phyloP scores from a whole-genome alignment of 1,139 yeast genomes.

The Candida freyschussii region DNA sequence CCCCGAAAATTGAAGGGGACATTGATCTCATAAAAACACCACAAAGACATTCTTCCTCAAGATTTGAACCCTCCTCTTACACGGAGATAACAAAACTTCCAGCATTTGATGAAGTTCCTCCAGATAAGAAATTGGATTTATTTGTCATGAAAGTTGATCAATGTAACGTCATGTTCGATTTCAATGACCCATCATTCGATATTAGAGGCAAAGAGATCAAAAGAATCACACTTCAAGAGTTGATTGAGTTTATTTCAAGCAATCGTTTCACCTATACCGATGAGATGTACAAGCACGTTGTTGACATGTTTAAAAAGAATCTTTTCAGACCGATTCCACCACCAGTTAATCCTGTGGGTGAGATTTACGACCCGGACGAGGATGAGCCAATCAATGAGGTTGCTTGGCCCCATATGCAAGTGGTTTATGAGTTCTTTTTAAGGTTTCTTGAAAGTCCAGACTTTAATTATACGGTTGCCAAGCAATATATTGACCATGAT shows the following conservation, averaged over 20 bases:
- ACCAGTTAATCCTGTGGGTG: conserved; percentile 96
- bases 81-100: conserved; percentile 81
- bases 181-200: conserved; percentile 88
- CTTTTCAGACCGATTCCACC: conserved; percentile 96
- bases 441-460: conserved; percentile 93
- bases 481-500: conserved; percentile 87
- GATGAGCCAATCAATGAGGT: conserved; percentile 96
- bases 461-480: conserved; percentile 89
- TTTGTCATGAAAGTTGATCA: conserved; percentile 89
- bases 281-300: conserved; percentile 84
- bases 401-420: conserved; percentile 99
- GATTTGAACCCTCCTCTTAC: conserved; percentile 79
- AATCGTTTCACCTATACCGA: conserved; percentile 84
- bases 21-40: conserved; percentile 69
- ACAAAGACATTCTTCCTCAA: conserved; percentile 87
- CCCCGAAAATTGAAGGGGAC: conserved; percentile 33
- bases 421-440: conserved; percentile 89
- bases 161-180: conserved; percentile 91
- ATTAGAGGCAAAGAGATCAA: conserved; percentile 91
- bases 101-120: conserved; percentile 82
- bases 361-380: conserved; percentile 95
- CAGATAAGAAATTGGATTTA: conserved; percentile 76
- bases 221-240: conserved; percentile 78
- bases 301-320: conserved; percentile 83
- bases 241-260: conserved; percentile 79